Evolutionary conservation across 345 rosid genomes (phyloP).

Genomic region (Citropsis articulata): DNA sequence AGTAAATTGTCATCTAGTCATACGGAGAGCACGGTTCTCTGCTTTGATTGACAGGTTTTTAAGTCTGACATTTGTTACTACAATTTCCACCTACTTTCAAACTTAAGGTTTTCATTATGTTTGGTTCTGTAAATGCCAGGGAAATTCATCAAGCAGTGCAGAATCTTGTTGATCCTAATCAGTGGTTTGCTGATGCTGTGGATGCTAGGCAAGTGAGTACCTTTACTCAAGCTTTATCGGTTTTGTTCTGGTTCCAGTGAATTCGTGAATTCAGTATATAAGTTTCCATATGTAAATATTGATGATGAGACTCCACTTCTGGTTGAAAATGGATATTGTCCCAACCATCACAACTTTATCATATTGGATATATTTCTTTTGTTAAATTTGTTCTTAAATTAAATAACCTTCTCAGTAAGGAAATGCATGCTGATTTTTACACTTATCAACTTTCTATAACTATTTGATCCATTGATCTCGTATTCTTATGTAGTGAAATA

Average conservation of each 20-base stretch:
- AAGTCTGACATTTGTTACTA: background rate
- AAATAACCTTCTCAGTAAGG: background rate
- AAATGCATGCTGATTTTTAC: background rate
- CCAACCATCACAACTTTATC: background rate
- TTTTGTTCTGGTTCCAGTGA: background rate
- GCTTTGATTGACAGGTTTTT: constrained; percentile 85
- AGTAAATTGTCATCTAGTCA: constrained; percentile 50
- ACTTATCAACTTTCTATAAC: background rate
- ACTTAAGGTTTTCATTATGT: constrained; percentile 3
- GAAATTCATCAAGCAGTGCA: constrained; percentile 90
- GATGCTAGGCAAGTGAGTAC: constrained; percentile 94
- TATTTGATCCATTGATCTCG: background rate
- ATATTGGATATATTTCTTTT: background rate
- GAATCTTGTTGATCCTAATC: constrained; percentile 85
- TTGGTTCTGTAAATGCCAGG: constrained; percentile 42
- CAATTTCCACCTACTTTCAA: constrained; percentile 8
- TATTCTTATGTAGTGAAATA: background rate
- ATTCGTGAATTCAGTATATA: constrained; percentile 4
- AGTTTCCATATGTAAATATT: background rate
- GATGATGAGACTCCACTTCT: background rate
- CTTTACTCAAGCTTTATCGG: background rate
- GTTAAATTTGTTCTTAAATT: background rate
- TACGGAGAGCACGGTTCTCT: constrained; percentile 90
- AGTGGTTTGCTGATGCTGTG: constrained; percentile 85
- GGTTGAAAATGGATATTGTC: background rate